Base-by-base conservation (phyloP, 352 stramenopile species). In the Globisporangium spiculum region DNA sequence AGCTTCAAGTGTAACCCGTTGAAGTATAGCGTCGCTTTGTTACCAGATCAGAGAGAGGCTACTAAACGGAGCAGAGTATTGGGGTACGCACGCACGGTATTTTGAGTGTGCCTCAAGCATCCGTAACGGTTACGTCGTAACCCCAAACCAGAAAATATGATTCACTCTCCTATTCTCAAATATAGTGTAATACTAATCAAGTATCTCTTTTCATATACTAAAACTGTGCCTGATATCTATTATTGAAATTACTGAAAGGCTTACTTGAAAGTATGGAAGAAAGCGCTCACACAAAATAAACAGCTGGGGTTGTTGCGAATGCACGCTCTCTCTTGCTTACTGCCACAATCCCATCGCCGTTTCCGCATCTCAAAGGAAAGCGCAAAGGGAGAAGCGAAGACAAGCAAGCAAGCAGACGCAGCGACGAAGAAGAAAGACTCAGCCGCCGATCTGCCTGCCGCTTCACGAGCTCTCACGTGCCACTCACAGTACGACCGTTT, bases 1-100 rank as follows among this genome's bases (percentile, higher is more conserved):
- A 52, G 52, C 52, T 58, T 58, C 52, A 58, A 58, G 52, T 36
- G 52, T 58, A 58, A n/a, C 52, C 52, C 12, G 22, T 57, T 57
- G n/a, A 57, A 57, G 50, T 57, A 12, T 57, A 57, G 44, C 44
- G 6, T 52, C 44, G 1, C 44, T 52, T 52, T 18, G 24, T 24
- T 24, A 34, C 26, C 53, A 22, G 26, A 34, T 16, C 30, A 38
- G 24, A 59, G 24, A 57, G 53, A 59, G 53, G 26, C 53, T 12
- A 59, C 24, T 59, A 59, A 59, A 38, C 7, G 14, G 24, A 38
- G 24, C 18, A 59, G 9, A 34, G 16, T 6, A 4, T 26, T 55
- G 18, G 22, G 48, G 50, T 55, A 55, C 50, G 9, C 48, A 55
- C 48, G n/a, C 50, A 55, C 38, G 4, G 38, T 46, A 55, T 55